These are phyloP conservation scores for Tephrocybe sp. DNA, from an alignment of 768 basidiomycete genomes.

Conservation along the genomic window DNA sequence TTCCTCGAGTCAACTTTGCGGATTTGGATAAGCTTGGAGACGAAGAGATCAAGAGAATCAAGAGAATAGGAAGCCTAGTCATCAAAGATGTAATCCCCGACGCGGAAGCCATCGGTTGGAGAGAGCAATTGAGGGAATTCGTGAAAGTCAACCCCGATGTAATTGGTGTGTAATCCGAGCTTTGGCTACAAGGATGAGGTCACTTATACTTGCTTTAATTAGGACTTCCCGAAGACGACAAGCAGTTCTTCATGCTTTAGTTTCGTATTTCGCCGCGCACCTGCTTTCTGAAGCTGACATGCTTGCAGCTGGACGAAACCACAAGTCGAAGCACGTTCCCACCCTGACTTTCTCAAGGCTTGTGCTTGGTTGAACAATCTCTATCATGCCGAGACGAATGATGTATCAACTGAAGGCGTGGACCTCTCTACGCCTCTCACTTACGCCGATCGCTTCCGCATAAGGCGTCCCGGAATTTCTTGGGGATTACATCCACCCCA, in stretches of 20 bases:
- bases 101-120: slow-evolving; percentile 58
- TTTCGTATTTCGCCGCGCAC: slow-evolving; percentile 28
- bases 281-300: not conserved
- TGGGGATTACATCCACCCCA: slow-evolving; percentile 53
- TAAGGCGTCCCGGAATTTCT: slow-evolving; percentile 61
- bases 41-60: slow-evolving; percentile 50
- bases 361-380: slow-evolving; percentile 63
- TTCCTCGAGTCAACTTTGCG: slow-evolving; percentile 62
- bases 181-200: not conserved
- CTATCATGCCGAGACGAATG: slow-evolving; percentile 45
- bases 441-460: slow-evolving; percentile 76
- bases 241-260: slow-evolving; percentile 78
- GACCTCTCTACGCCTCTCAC: slow-evolving; percentile 61
- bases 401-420: slow-evolving; percentile 45
- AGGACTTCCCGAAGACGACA: slow-evolving; percentile 59
- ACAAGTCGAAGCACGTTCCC: slow-evolving; percentile 69
- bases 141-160: slow-evolving; percentile 55
- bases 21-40: slow-evolving; percentile 47
- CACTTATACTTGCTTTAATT: not conserved
- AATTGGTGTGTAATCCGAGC: slow-evolving; percentile 43
- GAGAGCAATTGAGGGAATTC: slow-evolving; percentile 53
- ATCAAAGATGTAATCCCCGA: slow-evolving; percentile 62
- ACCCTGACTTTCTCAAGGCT: slow-evolving; percentile 61
- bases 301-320: slow-evolving; percentile 39
- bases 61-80: slow-evolving; percentile 57